Evolutionary conservation across 2,329 filamentous ascomycete genomes (phyloP).

Genomic region (Simplicillium sp.): DNA sequence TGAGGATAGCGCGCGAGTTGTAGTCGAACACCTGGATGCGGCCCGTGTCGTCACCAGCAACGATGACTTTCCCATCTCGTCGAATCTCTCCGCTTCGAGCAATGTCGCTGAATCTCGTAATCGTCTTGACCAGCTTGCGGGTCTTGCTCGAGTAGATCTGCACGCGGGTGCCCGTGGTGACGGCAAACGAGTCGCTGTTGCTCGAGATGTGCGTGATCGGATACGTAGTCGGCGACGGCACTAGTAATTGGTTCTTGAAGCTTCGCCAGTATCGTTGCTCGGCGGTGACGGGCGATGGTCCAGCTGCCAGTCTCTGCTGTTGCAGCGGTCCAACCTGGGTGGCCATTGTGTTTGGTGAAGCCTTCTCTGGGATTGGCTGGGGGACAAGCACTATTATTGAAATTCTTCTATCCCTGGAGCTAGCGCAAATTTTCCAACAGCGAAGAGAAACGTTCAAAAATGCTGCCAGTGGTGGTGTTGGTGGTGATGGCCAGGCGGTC

Average conservation of each 20-base stretch:
- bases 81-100: constrained; percentile 85
- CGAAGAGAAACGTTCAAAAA: not conserved
- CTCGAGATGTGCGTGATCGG: constrained; percentile 86
- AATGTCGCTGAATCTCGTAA: constrained; percentile 86
- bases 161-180: constrained; percentile 88
- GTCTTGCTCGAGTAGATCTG: constrained; percentile 92
- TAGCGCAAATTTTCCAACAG: too few species aligned
- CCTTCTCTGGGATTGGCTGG: constrained; percentile 1
- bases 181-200: constrained; percentile 69
- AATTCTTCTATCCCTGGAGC: too few species aligned
- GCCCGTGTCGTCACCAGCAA: constrained; percentile 85
- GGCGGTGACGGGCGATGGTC: constrained; percentile 73
- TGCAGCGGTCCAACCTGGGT: constrained; percentile 74
- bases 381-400: too few species aligned
- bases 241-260: constrained; percentile 83
- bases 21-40: constrained; percentile 94
- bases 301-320: constrained; percentile 73
- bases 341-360: constrained; percentile 51
- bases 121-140: constrained; percentile 85
- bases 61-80: constrained; percentile 77
- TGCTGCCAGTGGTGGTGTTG: not conserved
- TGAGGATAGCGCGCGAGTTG: constrained; percentile 76
- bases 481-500: too few species aligned
- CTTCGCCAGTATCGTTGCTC: constrained; percentile 96
- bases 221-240: constrained; percentile 84